Percentiles rank a stretch among this genome's conserved stretches.
Conservation (phyloP, 2,329 filamentous ascomycete genomes). For the Paramyrothecium roridum region DNA sequence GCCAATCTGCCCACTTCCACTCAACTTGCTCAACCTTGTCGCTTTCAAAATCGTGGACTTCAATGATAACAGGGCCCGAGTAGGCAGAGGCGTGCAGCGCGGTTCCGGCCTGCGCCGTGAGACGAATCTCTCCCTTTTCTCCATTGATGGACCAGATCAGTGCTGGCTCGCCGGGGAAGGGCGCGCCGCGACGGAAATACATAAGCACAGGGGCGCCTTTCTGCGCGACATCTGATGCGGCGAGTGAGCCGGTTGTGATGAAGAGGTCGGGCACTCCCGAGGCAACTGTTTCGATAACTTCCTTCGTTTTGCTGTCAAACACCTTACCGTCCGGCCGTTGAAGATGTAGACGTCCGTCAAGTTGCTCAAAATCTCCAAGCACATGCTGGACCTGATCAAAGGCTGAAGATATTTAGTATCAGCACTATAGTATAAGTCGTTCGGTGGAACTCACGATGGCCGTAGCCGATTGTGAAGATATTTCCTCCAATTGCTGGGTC, state of each 20-base stretch:
- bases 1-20: slow-evolving; percentile 44
- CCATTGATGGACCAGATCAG: slow-evolving; percentile 49
- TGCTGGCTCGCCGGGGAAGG: slow-evolving; percentile 42
- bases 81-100: slow-evolving; percentile 27
- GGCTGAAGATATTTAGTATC: slow-evolving; percentile 21
- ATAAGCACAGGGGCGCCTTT: slow-evolving; percentile 37
- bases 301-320: slow-evolving; percentile 22
- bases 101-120: slow-evolving; percentile 26
- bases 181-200: slow-evolving; percentile 44
- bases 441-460: slow-evolving; percentile 30
- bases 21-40: slow-evolving; percentile 38
- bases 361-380: slow-evolving; percentile 39
- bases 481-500: slow-evolving; percentile 45
- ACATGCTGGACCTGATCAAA: slow-evolving; percentile 43
- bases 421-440: neutral
- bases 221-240: slow-evolving; percentile 14
- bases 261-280: slow-evolving; percentile 44
- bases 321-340: slow-evolving; percentile 39
- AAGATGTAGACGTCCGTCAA: slow-evolving; percentile 38
- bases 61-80: slow-evolving; percentile 37
- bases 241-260: slow-evolving; percentile 31
- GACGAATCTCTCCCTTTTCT: slow-evolving; percentile 46
- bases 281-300: slow-evolving; percentile 24
- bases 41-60: slow-evolving; percentile 47
- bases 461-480: slow-evolving; percentile 36